These are phyloP conservation scores for Grigorovia humatica DNA, from an alignment of 805 yeast species.

Conservation along the genomic window DNA sequence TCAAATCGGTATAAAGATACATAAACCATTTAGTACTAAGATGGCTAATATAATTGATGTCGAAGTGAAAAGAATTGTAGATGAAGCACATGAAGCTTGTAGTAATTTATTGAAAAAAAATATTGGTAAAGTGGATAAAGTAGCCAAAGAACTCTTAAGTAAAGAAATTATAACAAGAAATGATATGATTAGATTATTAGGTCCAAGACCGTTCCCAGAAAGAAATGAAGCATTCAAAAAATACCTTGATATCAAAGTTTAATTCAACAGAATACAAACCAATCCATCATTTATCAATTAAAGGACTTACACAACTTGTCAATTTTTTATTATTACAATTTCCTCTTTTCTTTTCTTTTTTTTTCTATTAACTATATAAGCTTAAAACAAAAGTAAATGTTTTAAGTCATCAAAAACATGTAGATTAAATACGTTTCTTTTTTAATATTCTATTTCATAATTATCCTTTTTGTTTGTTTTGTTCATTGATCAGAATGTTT, in stretches of 20 bases:
- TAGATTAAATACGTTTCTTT: background rate
- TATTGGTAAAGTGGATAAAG: conserved; percentile 61
- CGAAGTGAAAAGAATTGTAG: conserved; percentile 73
- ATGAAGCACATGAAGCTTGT: conserved; percentile 66
- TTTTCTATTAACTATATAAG: background rate
- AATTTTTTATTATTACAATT: background rate
- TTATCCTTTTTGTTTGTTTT: background rate
- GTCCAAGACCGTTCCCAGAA: conserved; percentile 87
- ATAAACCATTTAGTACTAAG: conserved; percentile 83
- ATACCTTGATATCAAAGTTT: conserved; percentile 43
- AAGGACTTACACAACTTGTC: no score
- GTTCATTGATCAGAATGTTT: conserved; percentile 16
- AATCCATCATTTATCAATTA: no score
- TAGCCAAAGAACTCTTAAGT: conserved; percentile 74
- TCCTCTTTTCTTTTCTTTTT: background rate
- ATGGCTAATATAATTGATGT: conserved; percentile 72
- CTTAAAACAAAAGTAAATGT: background rate
- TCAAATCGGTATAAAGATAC: conserved; percentile 39
- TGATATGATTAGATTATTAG: conserved; percentile 83
- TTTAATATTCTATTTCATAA: background rate
- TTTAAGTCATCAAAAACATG: background rate
- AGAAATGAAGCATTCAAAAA: conserved; percentile 87
- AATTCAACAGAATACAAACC: background rate
- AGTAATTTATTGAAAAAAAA: conserved; percentile 53
- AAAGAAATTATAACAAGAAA: conserved; percentile 91